A percentile compares a stretch with the other conserved stretches of the same genome.
phyloP scores from a whole-genome alignment of 2,329 filamentous ascomycete species.

The Penicillium sclerotigenum region DNA sequence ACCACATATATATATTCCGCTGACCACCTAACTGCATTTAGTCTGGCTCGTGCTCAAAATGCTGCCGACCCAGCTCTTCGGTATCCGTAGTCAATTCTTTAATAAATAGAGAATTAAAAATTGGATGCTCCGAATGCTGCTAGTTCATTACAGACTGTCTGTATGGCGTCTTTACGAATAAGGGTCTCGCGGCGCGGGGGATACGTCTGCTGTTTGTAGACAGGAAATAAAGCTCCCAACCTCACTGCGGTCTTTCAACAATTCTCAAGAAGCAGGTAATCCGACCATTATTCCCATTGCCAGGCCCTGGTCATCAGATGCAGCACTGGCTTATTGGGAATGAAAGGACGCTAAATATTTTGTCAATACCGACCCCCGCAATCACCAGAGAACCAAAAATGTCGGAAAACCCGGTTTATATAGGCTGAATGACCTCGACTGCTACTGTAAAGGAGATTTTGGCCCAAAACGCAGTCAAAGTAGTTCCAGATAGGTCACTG shows the following conservation, averaged over 20 bases:
- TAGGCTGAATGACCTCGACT: background rate
- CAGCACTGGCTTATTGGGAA: background rate
- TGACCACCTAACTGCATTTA: background rate
- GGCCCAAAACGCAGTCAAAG: background rate
- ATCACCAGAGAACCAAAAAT: background rate
- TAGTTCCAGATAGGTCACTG: background rate
- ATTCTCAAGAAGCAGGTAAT: background rate
- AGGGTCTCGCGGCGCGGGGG: background rate
- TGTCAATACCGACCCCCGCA: background rate
- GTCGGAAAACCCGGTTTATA: slow-evolving; percentile 2
- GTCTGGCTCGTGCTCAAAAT: background rate
- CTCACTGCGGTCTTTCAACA: background rate
- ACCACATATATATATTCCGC: rapidly evolving
- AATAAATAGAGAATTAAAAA: too few species aligned
- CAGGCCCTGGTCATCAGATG: background rate
- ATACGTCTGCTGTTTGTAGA: background rate
- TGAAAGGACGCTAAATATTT: background rate
- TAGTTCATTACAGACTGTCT: too few species aligned
- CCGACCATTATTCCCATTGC: background rate
- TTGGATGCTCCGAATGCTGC: too few species aligned
- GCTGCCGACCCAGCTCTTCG: background rate
- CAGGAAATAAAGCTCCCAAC: background rate
- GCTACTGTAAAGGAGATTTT: background rate
- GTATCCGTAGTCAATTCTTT: too few species aligned
- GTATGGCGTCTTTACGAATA: background rate